Percentiles rank a stretch among this genome's conserved stretches.
phyloP scores from a whole-genome alignment of 768 basidiomycete genomes.

The Xerocomellus dryophilus region DNA sequence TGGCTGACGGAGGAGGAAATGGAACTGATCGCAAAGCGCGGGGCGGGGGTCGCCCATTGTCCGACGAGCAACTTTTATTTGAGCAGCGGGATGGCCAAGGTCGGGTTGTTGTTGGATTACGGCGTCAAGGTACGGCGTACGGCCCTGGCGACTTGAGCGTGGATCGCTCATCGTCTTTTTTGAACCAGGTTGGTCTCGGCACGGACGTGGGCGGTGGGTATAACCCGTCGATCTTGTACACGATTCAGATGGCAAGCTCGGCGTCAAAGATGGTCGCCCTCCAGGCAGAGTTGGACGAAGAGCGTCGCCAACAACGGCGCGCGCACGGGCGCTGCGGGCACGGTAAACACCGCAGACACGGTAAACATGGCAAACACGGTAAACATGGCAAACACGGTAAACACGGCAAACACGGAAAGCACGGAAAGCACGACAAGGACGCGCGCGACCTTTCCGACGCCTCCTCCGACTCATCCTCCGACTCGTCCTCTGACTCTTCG shows the following conservation, averaged over 20 bases:
- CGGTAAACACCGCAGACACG: not conserved
- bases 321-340: not conserved
- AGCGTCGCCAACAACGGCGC: not conserved
- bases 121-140: conserved; percentile 66
- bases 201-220: conserved; percentile 90
- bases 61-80: conserved; percentile 92
- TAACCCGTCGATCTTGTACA: conserved; percentile 72
- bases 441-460: not conserved
- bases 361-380: not conserved
- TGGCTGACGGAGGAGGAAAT: conserved; percentile 73
- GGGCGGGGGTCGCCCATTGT: conserved; percentile 85
- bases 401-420: not conserved
- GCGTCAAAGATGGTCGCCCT: conserved; percentile 72
- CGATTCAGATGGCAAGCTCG: conserved; percentile 70
- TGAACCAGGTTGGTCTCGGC: conserved; percentile 85
- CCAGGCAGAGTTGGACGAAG: conserved; percentile 30
- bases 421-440: not conserved
- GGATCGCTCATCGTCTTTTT: not conserved
- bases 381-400: not conserved
- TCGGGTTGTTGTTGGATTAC: conserved; percentile 72
- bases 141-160: not conserved
- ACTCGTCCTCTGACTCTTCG: not conserved
- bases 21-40: conserved; percentile 55
- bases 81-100: conserved; percentile 74
- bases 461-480: not conserved